A percentile compares a stretch with the other conserved stretches of the same genome.
Evolutionary conservation across 768 basidiomycete species (phyloP).

Genomic region (Vararia minispora): DNA sequence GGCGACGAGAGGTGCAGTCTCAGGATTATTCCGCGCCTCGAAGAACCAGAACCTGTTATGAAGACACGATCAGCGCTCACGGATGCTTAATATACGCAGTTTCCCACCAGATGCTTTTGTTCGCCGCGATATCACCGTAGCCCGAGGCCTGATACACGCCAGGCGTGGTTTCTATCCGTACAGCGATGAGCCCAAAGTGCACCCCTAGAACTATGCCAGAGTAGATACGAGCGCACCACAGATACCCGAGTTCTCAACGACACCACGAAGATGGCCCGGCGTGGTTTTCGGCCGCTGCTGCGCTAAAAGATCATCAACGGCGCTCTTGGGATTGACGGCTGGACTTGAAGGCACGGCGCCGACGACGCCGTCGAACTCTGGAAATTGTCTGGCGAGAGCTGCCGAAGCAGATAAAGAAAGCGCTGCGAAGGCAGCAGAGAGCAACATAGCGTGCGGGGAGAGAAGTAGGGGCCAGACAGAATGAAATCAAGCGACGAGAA

Average conservation of each 20-base stretch:
- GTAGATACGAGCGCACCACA: slow-evolving; percentile 30
- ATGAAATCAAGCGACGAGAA: no score
- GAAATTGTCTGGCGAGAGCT: slow-evolving; percentile 29
- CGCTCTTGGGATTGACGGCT: not conserved
- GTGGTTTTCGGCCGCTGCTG: slow-evolving; percentile 16
- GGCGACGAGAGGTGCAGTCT: not conserved
- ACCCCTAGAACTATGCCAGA: not conserved
- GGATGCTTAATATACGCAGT: not conserved
- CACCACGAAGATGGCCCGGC: slow-evolving; percentile 41
- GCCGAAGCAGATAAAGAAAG: slow-evolving; percentile 13
- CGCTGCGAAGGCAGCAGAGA: slow-evolving; percentile 8
- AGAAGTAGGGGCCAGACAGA: not conserved
- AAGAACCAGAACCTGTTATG: slow-evolving; percentile 5
- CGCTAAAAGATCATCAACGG: not conserved
- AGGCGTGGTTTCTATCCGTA: slow-evolving; percentile 36
- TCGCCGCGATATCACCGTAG: slow-evolving; percentile 47
- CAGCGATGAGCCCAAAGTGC: not conserved
- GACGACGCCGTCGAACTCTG: slow-evolving; percentile 36
- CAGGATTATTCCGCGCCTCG: not conserved
- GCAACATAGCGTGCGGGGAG: slow-evolving; percentile 14
- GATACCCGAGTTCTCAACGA: slow-evolving; percentile 49
- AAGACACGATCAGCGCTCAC: not conserved
- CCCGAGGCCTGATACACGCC: slow-evolving; percentile 55
- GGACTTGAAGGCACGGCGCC: slow-evolving; percentile 17
- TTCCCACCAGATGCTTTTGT: slow-evolving; percentile 46